Base-by-base conservation (phyloP, 1,284 basidiomycete genomes). In the Somion occarium region DNA sequence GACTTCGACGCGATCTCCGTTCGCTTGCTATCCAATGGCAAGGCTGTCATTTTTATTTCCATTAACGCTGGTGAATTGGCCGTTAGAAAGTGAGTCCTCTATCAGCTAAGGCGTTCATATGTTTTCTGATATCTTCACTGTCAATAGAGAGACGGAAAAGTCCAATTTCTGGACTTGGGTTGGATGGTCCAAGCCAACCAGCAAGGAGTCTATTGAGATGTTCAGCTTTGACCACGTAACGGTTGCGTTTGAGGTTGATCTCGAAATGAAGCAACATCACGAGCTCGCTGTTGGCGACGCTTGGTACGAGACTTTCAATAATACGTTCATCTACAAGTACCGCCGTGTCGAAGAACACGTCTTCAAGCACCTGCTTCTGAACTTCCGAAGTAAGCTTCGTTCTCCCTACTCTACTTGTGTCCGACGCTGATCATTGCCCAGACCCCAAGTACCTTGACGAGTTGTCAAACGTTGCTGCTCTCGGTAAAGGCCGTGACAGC, bases 171-270 rank as follows among this genome's bases (percentile, higher is more conserved):
- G 30, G 30, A 34, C 7, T 7, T 34, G 30, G 12, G 53, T 60
- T 9, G 66, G 65, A 64, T 56, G 45, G 45, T 46, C 20, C 5
- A n/a, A 7, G 18, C 15, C 39, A 9, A 18, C 7, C 19, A 5
- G 19, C 20, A 9, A 5, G 7, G 39, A 42, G 18, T 7, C 9
- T 9, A 42, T 18, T 18, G n/a, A 22, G 15, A n/a, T 7, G 15
- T 7, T 22, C 26, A 11, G 34, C 45, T 22, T 15, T 18, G 20
- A 15, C 15, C 5, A 45, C 18, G 44, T 23, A 7, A 46, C 58
- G 23, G 53, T 68, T n/a, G 66, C 67, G 4, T 69, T 52, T 52
- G 66, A 68, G 46, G 64, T 69, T n/a, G 58, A 63, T 11, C 23
- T 69, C 25, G 62, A 64, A 53, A 57, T 64, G 52, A 56, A 58